Evolutionary conservation across 345 rosid species (phyloP).

Genomic region (Acer campestre): DNA sequence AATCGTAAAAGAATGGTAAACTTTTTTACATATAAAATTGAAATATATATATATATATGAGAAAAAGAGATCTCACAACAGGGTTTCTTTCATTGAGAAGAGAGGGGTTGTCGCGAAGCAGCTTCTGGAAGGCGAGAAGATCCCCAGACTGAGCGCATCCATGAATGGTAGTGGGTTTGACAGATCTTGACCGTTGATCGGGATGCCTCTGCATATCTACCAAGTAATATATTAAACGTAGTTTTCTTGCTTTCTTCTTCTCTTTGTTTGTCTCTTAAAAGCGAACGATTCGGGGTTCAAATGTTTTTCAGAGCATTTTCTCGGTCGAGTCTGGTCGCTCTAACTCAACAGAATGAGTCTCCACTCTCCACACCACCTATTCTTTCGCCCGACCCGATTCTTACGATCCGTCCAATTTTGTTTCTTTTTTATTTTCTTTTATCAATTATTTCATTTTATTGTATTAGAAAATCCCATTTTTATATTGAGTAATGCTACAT

Average conservation of each 20-base stretch:
- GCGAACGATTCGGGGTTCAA: conserved; percentile 5
- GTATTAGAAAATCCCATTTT: neutral
- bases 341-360: conserved; percentile 4
- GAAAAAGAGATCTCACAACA: conserved; percentile 53
- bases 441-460: neutral
- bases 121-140: conserved; percentile 61
- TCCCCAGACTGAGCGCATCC: conserved; percentile 87
- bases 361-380: conserved; percentile 45
- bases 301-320: conserved; percentile 2
- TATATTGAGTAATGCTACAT: too few relatives aligned
- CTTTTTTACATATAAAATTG: too few relatives aligned
- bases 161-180: conserved; percentile 78
- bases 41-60: neutral
- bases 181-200: conserved; percentile 69
- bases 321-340: conserved; percentile 23
- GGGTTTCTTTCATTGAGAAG: conserved; percentile 91
- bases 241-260: neutral
- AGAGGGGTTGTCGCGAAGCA: conserved; percentile 66
- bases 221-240: neutral
- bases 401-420: neutral
- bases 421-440: too few relatives aligned
- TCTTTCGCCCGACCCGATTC: conserved; percentile 32
- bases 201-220: conserved; percentile 52
- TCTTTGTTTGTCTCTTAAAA: neutral
- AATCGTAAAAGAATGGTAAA: neutral